Evolutionary conservation across 1,139 yeast species (phyloP), one percentile per base, ranked within the genome.

Genomic region (Maudiozyma humilis): DNA sequence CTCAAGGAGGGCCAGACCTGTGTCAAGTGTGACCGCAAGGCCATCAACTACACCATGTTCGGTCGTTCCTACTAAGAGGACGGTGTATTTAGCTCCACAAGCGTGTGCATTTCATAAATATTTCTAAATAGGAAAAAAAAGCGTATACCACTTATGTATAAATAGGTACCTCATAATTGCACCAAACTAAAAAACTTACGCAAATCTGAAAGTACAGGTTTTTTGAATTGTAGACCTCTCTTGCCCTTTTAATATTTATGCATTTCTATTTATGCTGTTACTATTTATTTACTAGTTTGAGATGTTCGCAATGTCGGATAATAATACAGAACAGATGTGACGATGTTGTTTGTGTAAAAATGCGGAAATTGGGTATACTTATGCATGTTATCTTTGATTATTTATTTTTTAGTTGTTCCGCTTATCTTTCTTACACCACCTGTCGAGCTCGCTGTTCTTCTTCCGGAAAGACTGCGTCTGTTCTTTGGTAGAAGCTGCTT

Each of bases 21-120:
- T 79, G 82, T 87, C 52, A 82, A 71, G 59, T 91, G 97, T 76
- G 84, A 75, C 51, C 72, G 70, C 57, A 67, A 68, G 38, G 98
- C 98, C 41, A 66, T 76, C 51, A 77, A 76, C 62, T 88, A 83
- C 74, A 83, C 95, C 62, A 79, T 91, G 87, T 91, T 91, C 63
- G 98, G 98, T 62, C 83, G 98, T 73, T 85, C 95, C 40, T 91
- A 91, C 67, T 91, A 45, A 36, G 19, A 8, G n/a, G n/a, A n/a
- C n/a, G n/a, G n/a, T n/a, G n/a, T n/a, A n/a, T n/a, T n/a, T n/a
- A n/a, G n/a, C n/a, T n/a, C n/a, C n/a, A n/a, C n/a, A n/a, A n/a
- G n/a, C n/a, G n/a, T n/a, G n/a, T n/a, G n/a, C n/a, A n/a, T n/a
- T 23, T 23, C 27, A 23, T 6, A 23, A 23, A 10, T 23, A 23